Evolutionary conservation across 345 rosid species (phyloP).

Genomic region (Arabidopsis thaliana): TAIR10.1 NC_003076.8:1877001-1877500

Average conservation of each 20-base stretch:
- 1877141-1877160: conserved; percentile 41
- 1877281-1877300: conserved; percentile 3
- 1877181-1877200: conserved; percentile 44
- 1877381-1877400: conserved; percentile 47
- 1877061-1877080: conserved; percentile 6
- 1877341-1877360: conserved; percentile 34
- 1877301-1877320: background rate
- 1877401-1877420: conserved; percentile 40
- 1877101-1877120: conserved; percentile 15
- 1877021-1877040: conserved; percentile 12
- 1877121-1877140: conserved; percentile 34
- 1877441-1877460: conserved; percentile 61
- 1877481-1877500: conserved; percentile 54
- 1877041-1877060: conserved; percentile 18
- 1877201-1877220: conserved; percentile 31
- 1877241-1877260: conserved; percentile 28
- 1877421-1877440: conserved; percentile 39
- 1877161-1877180: conserved; percentile 33
- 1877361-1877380: conserved; percentile 42
- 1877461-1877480: conserved; percentile 63
- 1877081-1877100: conserved; percentile 11
- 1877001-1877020: conserved; percentile 17
- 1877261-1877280: background rate
- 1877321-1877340: conserved; percentile 35
- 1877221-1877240: conserved; percentile 16